Percentiles rank a stretch among this genome's conserved stretches.
Evolutionary conservation across 169 alveolate species (phyloP).

Genomic region (Plasmodium gallinaceum): DNA sequence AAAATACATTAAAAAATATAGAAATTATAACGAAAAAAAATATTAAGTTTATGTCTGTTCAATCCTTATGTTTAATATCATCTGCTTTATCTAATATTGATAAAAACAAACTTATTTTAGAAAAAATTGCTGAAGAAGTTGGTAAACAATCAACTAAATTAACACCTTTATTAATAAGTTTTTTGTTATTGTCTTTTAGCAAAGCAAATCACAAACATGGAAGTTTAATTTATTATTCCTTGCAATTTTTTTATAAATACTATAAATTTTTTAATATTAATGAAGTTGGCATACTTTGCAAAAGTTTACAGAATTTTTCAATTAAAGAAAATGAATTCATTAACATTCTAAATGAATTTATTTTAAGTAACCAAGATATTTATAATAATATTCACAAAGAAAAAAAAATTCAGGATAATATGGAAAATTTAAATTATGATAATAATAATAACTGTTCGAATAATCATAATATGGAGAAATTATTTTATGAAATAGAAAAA

Average conservation of each 20-base stretch:
- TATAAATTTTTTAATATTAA: conserved; percentile 54
- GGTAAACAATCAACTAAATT: conserved; percentile 81
- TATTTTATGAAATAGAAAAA: conserved; percentile 39
- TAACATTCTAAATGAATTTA: conserved; percentile 31
- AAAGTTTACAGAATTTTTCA: conserved; percentile 44
- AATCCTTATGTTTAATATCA: conserved; percentile 68
- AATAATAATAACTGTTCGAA: background rate
- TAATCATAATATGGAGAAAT: background rate
- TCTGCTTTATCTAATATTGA: conserved; percentile 39
- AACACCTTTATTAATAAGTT: conserved; percentile 83
- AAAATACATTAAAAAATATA: conserved; percentile 38
- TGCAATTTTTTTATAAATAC: conserved; percentile 75
- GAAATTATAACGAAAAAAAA: conserved; percentile 58
- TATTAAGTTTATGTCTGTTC: conserved; percentile 56
- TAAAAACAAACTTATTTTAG: conserved; percentile 66
- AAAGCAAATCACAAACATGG: conserved; percentile 84
- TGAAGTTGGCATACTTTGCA: conserved; percentile 68
- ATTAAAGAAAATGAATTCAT: conserved; percentile 69
- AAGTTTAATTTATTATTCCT: conserved; percentile 81
- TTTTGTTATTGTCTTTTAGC: conserved; percentile 81
- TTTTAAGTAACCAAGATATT: background rate
- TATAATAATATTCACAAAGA: background rate
- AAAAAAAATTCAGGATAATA: background rate
- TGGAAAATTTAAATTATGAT: background rate
- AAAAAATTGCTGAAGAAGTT: conserved; percentile 82